Evolutionary conservation across 1,284 basidiomycete genomes (phyloP).

Genomic region (Cryptococcus deneoformans): DNA sequence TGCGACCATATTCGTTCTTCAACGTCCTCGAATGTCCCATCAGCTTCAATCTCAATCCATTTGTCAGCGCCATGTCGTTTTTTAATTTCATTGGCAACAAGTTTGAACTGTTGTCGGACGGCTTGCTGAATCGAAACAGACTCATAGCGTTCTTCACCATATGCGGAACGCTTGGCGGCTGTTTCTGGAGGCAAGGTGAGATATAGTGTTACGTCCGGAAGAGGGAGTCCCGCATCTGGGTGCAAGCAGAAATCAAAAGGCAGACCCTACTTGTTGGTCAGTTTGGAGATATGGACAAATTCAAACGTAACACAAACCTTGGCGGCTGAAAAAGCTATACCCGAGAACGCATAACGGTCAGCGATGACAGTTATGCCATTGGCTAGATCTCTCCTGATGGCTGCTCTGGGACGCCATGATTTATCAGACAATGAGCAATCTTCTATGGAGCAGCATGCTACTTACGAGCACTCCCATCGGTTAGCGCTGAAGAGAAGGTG

Average conservation of each 20-base stretch:
- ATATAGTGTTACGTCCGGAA: constrained; percentile 86
- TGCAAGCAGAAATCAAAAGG: constrained; percentile 71
- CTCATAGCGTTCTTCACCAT: constrained; percentile 88
- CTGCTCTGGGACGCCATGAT: constrained; percentile 53
- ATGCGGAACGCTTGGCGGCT: constrained; percentile 74
- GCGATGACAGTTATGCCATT: constrained; percentile 75
- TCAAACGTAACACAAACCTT: neutral
- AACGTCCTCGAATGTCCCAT: constrained; percentile 59
- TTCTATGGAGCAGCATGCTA: constrained; percentile 17
- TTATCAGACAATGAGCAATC: neutral
- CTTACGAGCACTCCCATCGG: constrained; percentile 90
- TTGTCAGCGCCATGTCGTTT: constrained; percentile 32
- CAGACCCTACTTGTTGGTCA: constrained; percentile 49
- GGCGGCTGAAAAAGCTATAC: constrained; percentile 69
- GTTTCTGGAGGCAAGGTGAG: constrained; percentile 74
- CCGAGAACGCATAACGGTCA: constrained; percentile 96
- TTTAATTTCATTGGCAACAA: constrained; percentile 56
- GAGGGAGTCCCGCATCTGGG: constrained; percentile 81
- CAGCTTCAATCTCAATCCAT: constrained; percentile 70
- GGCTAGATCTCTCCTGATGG: constrained; percentile 61
- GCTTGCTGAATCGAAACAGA: constrained; percentile 68
- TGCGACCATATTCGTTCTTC: constrained; percentile 58
- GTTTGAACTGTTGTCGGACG: constrained; percentile 64
- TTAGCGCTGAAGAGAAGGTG: constrained; percentile 97
- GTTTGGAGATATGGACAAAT: constrained; percentile 20